Evolutionary conservation across 495 filamentous ascomycete genomes (phyloP), one percentile per base, ranked within the genome.

Genomic region (Filosporella fistucella): DNA sequence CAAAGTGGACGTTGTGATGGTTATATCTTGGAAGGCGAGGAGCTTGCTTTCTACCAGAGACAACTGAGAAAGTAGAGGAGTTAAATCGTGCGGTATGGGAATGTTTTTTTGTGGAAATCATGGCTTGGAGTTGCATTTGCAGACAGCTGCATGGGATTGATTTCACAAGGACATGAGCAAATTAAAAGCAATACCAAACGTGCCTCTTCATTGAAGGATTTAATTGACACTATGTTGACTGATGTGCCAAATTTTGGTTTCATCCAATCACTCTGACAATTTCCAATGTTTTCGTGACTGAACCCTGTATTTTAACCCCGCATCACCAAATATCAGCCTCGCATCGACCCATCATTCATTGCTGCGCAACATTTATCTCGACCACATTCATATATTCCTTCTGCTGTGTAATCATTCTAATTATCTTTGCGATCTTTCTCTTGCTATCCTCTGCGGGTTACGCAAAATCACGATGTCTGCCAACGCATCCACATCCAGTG

Each of bases 31-130:
- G 93, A 99, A 85, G 93, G 93, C 59, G 93, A 99, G 64, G 93
- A 99, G 83, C 75, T 99, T 59, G 86, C 88, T 69, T 99, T 99
- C 88, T 99, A 99, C 87, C 89, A 93, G 82, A 82, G 82, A 75
- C 90, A 87, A 69, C 85, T 97, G 72, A 85, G 91, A 82, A 96
- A 93, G 82, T 97, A 96, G 79, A 78, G 60, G 61, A 42, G 55
- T 60, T 55, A 16, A 35, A 36, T 25, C 24, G 40, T 47, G 52
- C 49, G 55, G 48, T 39, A 52, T 55, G 47, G 59, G 57, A 42
- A 41, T 57, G 30, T 54, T 44, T 46, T 56, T 57, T 22, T 54
- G 33, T 40, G 54, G 54, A 52, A 36, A 47, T 53, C 48, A 55
- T 53, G 51, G 55, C 42, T 43, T 49, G 58, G 55, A 57, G 54